phyloP scores from a whole-genome alignment of 2,329 filamentous ascomycete species.

The Curvularia eragrostidis region DNA sequence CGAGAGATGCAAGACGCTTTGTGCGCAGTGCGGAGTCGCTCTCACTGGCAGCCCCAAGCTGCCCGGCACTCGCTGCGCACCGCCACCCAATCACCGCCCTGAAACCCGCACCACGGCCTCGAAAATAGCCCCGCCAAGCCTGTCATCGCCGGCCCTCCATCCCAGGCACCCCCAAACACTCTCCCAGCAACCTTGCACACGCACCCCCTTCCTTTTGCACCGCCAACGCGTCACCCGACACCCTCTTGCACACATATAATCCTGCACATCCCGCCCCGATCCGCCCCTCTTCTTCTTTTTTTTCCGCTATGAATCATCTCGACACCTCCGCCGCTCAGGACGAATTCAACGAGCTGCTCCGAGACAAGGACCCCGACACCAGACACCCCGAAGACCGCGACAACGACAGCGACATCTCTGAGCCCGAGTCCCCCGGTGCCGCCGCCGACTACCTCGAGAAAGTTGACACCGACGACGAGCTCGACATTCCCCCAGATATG shows the following conservation, averaged over 20 bases:
- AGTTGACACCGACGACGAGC: slow-evolving; percentile 59
- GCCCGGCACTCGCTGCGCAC: too few relatives aligned
- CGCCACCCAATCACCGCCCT: slow-evolving; percentile 9
- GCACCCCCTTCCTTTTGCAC: slow-evolving; percentile 13
- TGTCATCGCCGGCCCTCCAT: slow-evolving; percentile 10
- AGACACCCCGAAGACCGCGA: slow-evolving; percentile 58
- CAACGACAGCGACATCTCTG: slow-evolving; percentile 67
- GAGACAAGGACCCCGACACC: slow-evolving; percentile 53
- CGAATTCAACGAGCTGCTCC: slow-evolving; percentile 60
- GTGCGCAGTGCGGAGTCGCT: slow-evolving; percentile 23
- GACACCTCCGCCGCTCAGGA: slow-evolving; percentile 53
- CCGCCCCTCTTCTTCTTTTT: slow-evolving; percentile 21
- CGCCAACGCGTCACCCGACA: slow-evolving; percentile 14
- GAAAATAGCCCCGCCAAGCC: slow-evolving; percentile 30
- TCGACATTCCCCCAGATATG: slow-evolving; percentile 58
- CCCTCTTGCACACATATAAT: slow-evolving; percentile 35
- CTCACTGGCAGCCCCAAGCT: too few relatives aligned
- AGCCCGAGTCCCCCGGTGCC: slow-evolving; percentile 61
- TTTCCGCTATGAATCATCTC: slow-evolving; percentile 52
- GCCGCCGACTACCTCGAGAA: slow-evolving; percentile 64
- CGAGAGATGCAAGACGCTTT: slow-evolving; percentile 11
- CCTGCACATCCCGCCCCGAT: slow-evolving; percentile 13
- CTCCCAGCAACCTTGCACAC: slow-evolving; percentile 14
- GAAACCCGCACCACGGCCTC: slow-evolving; percentile 11
- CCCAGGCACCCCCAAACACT: slow-evolving; percentile 11